Evolutionary conservation across 441 rosid species (phyloP).

Genomic region (Dalechampia spathulata): DNA sequence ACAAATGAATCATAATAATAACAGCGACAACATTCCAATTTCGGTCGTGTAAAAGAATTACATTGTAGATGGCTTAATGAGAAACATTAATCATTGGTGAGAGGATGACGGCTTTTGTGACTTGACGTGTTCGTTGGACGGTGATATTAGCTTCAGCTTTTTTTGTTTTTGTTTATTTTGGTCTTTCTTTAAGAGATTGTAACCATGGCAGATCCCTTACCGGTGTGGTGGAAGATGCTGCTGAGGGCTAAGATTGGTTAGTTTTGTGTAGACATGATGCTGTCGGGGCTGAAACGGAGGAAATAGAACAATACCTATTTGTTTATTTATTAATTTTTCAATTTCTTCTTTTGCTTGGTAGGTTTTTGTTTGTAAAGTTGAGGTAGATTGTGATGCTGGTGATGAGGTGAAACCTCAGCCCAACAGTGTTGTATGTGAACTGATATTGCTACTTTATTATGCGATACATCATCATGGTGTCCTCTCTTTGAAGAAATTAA

Average conservation of each 20-base stretch:
- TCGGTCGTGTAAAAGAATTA: slow-evolving; percentile 35
- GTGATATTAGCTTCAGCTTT: slow-evolving; percentile 15
- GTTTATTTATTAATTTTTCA: background rate
- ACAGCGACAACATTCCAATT: slow-evolving; percentile 41
- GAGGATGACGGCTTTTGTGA: slow-evolving; percentile 8
- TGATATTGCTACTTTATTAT: background rate
- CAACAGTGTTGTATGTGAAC: slow-evolving; percentile 23
- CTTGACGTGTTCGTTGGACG: slow-evolving; percentile 10
- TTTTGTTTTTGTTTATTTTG: slow-evolving; percentile 10
- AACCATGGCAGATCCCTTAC: slow-evolving; percentile 5
- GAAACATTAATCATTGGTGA: slow-evolving; percentile 1
- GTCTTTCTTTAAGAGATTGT: too few species aligned
- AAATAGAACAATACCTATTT: background rate
- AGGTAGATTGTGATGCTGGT: slow-evolving; percentile 25
- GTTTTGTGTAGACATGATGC: slow-evolving; percentile 11
- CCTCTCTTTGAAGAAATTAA: too few species aligned
- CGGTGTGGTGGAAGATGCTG: slow-evolving; percentile 9
- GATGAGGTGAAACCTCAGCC: slow-evolving; percentile 25
- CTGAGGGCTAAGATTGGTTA: slow-evolving; percentile 4
- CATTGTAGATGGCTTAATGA: background rate
- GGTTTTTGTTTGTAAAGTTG: slow-evolving; percentile 27
- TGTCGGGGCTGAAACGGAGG: background rate
- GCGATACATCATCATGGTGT: too few species aligned
- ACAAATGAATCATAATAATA: slow-evolving; percentile 41
- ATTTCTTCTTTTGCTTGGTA: background rate